These are phyloP conservation scores for Metschnikowia gelsemii DNA, from an alignment of 805 yeast genomes.

Conservation along the genomic window DNA sequence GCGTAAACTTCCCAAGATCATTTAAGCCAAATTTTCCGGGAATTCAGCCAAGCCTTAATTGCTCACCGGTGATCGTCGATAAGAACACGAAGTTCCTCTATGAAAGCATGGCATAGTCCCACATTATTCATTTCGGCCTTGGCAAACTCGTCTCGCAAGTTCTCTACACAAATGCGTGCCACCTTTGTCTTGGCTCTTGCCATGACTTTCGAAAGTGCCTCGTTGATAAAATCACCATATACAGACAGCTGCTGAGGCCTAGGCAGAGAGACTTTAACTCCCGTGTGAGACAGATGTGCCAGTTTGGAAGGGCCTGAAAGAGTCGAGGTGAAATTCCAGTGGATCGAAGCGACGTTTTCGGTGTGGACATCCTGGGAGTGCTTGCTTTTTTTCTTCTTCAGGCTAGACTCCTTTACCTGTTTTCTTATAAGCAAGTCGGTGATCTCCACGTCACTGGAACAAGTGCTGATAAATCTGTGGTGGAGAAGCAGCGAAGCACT, in stretches of 20 bases:
- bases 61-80: constrained; percentile 8
- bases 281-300: too few relatives aligned
- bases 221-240: constrained; percentile 12
- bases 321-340: constrained; percentile 17
- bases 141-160: constrained; percentile 41
- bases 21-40: too few relatives aligned
- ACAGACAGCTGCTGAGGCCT: constrained; percentile 13
- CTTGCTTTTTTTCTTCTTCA: constrained; percentile 23
- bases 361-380: constrained; percentile 5
- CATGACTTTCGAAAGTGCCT: constrained; percentile 36
- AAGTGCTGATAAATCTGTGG: constrained; percentile 47
- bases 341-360: constrained; percentile 21
- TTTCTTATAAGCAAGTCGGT: constrained; percentile 11
- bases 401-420: constrained; percentile 19
- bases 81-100: constrained; percentile 52
- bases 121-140: constrained; percentile 53
- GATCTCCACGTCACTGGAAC: constrained; percentile 15
- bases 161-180: constrained; percentile 47
- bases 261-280: too few relatives aligned
- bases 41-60: not conserved
- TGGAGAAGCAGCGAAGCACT: constrained; percentile 55
- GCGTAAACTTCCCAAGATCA: too few relatives aligned
- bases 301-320: too few relatives aligned
- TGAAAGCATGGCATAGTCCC: constrained; percentile 64
- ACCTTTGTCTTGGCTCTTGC: constrained; percentile 51